Evolutionary conservation across 1,284 basidiomycete genomes (phyloP).

Genomic region (Flammula alnicola): DNA sequence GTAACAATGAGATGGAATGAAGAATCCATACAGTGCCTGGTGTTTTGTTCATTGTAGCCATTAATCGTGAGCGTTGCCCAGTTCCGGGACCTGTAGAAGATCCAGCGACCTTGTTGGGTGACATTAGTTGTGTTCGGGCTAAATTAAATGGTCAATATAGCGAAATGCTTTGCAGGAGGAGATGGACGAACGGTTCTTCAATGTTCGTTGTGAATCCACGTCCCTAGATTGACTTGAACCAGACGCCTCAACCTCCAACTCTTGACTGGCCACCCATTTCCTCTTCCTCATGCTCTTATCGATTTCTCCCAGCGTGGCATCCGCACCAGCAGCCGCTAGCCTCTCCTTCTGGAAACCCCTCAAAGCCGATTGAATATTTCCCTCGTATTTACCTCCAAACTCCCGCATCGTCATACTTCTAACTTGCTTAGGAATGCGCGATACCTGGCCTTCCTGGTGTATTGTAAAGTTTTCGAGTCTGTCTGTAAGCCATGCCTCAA

Average conservation of each 20-base stretch:
- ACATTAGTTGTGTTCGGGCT: constrained; percentile 61
- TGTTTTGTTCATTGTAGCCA: constrained; percentile 46
- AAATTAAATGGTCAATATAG: constrained; percentile 6
- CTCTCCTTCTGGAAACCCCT: constrained; percentile 65
- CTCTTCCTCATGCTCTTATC: constrained; percentile 72
- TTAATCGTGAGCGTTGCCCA: constrained; percentile 48
- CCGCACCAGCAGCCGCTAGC: constrained; percentile 49
- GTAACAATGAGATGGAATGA: neutral
- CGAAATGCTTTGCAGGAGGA: neutral
- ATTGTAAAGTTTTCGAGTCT: constrained; percentile 72
- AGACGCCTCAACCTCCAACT: constrained; percentile 49
- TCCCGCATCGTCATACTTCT: constrained; percentile 73
- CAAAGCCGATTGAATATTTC: constrained; percentile 70
- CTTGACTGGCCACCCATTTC: constrained; percentile 71
- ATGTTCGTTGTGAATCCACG: constrained; percentile 47
- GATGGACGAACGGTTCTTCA: constrained; percentile 60
- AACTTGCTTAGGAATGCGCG: constrained; percentile 75
- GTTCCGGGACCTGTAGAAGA: constrained; percentile 53
- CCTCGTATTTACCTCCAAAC: constrained; percentile 76
- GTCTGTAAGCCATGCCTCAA: constrained; percentile 73
- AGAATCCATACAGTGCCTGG: constrained; percentile 49
- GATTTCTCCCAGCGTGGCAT: constrained; percentile 55
- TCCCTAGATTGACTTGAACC: constrained; percentile 36
- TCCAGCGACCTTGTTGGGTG: constrained; percentile 60
- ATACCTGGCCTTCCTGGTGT: constrained; percentile 74